Evolutionary conservation across 805 yeast species (phyloP).

Genomic region (Pichia occidentalis): DNA sequence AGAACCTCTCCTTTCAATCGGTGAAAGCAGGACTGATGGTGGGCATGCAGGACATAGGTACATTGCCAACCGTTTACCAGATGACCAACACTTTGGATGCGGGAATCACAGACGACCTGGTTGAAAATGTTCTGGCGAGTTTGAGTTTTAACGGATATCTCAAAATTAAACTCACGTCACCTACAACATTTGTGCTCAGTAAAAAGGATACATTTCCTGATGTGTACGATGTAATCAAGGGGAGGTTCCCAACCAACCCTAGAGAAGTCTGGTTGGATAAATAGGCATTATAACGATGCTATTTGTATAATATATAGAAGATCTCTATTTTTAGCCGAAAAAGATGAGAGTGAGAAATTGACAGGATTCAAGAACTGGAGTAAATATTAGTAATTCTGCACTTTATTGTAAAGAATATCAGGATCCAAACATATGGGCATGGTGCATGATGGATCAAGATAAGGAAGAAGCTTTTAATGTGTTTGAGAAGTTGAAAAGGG

Average conservation of each 20-base stretch:
- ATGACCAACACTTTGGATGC: slow-evolving; percentile 11
- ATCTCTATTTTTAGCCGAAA: too few species aligned
- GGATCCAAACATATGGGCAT: too few species aligned
- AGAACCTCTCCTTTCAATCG: slow-evolving; percentile 16
- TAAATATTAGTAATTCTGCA: too few species aligned
- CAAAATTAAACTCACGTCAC: slow-evolving; percentile 41
- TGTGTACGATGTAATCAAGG: slow-evolving; percentile 17
- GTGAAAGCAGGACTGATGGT: slow-evolving; percentile 24
- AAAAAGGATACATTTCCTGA: slow-evolving; percentile 28
- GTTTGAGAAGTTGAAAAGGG: slow-evolving; percentile 8
- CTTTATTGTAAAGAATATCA: too few species aligned
- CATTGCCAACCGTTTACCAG: slow-evolving; percentile 16
- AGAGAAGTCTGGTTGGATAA: slow-evolving; percentile 28
- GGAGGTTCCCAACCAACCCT: slow-evolving; percentile 18
- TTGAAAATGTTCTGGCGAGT: slow-evolving; percentile 44
- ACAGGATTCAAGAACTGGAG: too few species aligned
- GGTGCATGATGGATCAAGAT: too few species aligned
- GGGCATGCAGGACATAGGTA: slow-evolving; percentile 14
- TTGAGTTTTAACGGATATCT: slow-evolving; percentile 49
- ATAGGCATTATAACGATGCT: too few species aligned
- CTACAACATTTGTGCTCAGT: slow-evolving; percentile 24
- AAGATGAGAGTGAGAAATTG: too few species aligned
- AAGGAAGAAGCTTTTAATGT: slow-evolving; percentile 2
- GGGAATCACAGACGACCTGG: slow-evolving; percentile 32
- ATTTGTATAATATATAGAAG: too few species aligned